phyloP scores from a whole-genome alignment of 1,284 basidiomycete genomes.

The Apiotrichum gracile region DNA sequence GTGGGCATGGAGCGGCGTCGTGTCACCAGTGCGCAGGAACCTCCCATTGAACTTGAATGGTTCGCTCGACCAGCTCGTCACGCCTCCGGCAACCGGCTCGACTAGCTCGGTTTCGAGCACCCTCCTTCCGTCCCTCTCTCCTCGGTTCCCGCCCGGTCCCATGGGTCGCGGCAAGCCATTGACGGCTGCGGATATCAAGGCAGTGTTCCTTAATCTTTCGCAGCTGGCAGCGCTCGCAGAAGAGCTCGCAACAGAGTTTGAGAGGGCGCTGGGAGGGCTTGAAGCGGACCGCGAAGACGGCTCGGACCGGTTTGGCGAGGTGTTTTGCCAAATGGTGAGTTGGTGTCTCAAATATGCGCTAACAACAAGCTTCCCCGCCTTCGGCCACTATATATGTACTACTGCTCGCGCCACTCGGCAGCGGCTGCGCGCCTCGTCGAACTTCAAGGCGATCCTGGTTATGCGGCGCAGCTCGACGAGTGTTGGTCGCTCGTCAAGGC shows the following conservation, averaged over 20 bases:
- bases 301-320: slow-evolving; percentile 66
- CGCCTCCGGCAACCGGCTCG: slow-evolving; percentile 5
- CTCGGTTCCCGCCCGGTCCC: not conserved
- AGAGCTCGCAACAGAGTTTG: slow-evolving; percentile 52
- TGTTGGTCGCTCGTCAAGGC: slow-evolving; percentile 64
- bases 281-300: slow-evolving; percentile 47
- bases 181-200: slow-evolving; percentile 62
- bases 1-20: slow-evolving; percentile 9
- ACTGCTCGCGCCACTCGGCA: slow-evolving; percentile 77
- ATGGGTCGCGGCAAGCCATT: slow-evolving; percentile 52
- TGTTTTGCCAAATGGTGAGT: slow-evolving; percentile 68
- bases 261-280: slow-evolving; percentile 39
- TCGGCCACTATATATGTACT: slow-evolving; percentile 71
- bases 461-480: slow-evolving; percentile 60
- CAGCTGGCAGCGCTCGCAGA: slow-evolving; percentile 68
- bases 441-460: slow-evolving; percentile 33
- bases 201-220: slow-evolving; percentile 73
- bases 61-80: not conserved
- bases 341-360: not conserved
- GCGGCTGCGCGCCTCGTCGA: slow-evolving; percentile 63
- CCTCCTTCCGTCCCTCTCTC: slow-evolving; percentile 2
- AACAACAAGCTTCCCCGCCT: slow-evolving; percentile 62
- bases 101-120: not conserved
- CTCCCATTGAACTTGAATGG: slow-evolving; percentile 1
- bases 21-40: slow-evolving; percentile 11